Base-by-base conservation (phyloP, 1,284 basidiomycete species). In the Agaricales sp. region DNA sequence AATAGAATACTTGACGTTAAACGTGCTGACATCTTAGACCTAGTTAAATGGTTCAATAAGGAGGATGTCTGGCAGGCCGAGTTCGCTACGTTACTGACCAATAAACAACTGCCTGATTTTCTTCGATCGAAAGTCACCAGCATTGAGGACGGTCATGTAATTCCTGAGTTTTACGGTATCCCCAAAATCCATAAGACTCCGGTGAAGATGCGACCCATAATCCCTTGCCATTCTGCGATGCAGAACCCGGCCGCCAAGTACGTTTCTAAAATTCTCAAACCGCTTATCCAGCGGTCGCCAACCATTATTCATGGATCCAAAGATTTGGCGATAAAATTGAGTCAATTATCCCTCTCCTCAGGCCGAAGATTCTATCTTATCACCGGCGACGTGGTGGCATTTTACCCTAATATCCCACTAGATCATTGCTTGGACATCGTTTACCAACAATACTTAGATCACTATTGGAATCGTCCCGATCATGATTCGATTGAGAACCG, bases 111-210 rank as follows among this genome's bases (percentile, higher is more conserved):
- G 2, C 20, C 48, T 23, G 19, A 46, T 4, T 58, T 55, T 37
- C 52, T 57, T 25, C 53, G 53, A 25, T 49, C 41, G 16, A 18
- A 49, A 23, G 41, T 55, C 18, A 50, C 52, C 16, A 16, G 39
- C 23, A 41, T 39, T 38, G 39, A 24, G 46, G 41, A 25, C 14
- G n/a, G 46, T 24, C 48, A 52, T 26, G 45, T 23, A 18, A 30
- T 63, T 13, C 64, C 64, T 0, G 14, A 12, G 12, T 66, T 66
- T 48, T 63, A 66, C 51, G 59, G 59, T 0, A 63, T 65, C 26
- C 65, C 65, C 37, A 67, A 67, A 54, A 66, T 67, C 0, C 65
- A 67, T 56, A 67, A 67, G 52, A 49, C 57, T 45, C 65, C 65
- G 0, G 52, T 57, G 12, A 62, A 62, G 52, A 58, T n/a, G n/a